Evolutionary conservation across 148 eudicot species (phyloP).

Genomic region (Polygonum aviculare): DNA sequence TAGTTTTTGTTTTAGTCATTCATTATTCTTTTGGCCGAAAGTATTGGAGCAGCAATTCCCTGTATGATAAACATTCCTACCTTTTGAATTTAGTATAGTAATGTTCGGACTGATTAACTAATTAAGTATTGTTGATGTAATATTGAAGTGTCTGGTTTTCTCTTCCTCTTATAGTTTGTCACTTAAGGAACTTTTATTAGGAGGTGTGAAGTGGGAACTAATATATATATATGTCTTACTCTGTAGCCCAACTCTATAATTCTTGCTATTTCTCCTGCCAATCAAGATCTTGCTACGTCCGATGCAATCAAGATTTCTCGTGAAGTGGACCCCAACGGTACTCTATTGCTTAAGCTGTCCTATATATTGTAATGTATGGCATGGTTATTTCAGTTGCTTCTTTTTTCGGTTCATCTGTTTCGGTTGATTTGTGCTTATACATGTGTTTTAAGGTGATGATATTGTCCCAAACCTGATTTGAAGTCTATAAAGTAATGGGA

Average conservation of each 20-base stretch:
- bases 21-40: background rate
- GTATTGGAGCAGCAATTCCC: background rate
- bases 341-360: background rate
- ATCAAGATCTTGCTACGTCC: slow-evolving; percentile 77
- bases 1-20: background rate
- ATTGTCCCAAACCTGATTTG: no score
- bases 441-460: background rate
- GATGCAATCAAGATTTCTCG: slow-evolving; percentile 72
- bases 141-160: background rate
- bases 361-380: background rate
- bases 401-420: background rate
- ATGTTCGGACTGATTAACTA: background rate
- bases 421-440: background rate
- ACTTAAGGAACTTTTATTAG: background rate
- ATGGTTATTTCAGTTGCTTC: background rate
- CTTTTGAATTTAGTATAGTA: background rate
- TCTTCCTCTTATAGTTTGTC: background rate
- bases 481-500: no score
- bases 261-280: slow-evolving; percentile 70
- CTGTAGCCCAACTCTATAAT: slow-evolving; percentile 70
- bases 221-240: slow-evolving; percentile 7
- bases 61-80: background rate
- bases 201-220: background rate
- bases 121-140: background rate
- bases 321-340: slow-evolving; percentile 71